These are phyloP conservation scores for Ramaria sp. DNA, from an alignment of 768 basidiomycete genomes.

Conservation along the genomic window DNA sequence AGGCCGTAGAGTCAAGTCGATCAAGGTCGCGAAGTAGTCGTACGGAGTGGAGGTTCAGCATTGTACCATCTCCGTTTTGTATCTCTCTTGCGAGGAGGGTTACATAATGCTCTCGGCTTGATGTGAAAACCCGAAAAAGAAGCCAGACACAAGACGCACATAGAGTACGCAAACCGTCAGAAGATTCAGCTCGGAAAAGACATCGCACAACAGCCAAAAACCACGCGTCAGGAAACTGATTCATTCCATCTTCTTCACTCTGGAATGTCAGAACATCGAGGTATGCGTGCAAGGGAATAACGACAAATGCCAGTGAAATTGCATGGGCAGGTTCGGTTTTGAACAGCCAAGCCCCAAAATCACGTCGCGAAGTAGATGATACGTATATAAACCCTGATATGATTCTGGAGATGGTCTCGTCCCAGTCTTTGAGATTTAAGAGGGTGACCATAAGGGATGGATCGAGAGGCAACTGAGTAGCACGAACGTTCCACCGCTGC, in stretches of 20 bases:
- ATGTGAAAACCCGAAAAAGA: slow-evolving; percentile 8
- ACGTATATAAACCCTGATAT: not conserved
- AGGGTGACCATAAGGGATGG: not conserved
- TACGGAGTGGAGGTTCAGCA: not conserved
- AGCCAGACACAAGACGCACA: not conserved
- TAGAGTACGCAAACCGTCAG: not conserved
- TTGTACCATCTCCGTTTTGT: not conserved
- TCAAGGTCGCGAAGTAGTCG: not conserved
- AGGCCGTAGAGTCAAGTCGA: not conserved
- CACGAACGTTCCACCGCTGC: not conserved
- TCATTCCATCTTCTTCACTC: not conserved
- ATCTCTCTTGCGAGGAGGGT: not conserved
- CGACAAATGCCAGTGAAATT: not conserved
- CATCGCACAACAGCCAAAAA: not conserved
- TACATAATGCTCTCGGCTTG: not conserved
- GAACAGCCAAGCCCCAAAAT: not conserved
- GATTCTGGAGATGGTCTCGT: not conserved
- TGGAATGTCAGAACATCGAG: not conserved
- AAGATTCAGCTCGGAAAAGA: not conserved
- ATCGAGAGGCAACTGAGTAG: not conserved
- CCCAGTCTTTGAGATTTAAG: not conserved
- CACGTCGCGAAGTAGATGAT: not conserved
- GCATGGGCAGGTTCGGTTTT: not conserved
- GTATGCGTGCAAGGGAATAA: not conserved
- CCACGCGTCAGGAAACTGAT: not conserved